Evolutionary conservation across 305 asterid genomes (phyloP).

Genomic region (Fraxinus sp.): DNA sequence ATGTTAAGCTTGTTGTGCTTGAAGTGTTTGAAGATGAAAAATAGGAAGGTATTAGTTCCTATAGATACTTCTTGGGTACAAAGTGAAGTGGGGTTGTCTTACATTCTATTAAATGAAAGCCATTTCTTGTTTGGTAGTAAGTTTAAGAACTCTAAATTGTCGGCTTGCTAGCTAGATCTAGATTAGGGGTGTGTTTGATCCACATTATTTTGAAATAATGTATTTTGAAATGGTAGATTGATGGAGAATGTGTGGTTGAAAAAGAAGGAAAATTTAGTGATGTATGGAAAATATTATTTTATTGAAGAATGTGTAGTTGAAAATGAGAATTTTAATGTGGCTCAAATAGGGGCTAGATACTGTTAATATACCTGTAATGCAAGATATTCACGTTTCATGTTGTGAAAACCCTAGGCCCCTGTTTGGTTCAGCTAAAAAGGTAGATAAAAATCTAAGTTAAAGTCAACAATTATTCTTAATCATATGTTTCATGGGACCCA

Average conservation of each 20-base stretch:
- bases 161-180: not conserved
- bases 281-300: too few species aligned
- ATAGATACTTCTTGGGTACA: constrained; percentile 16
- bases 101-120: constrained; percentile 10
- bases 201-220: too few species aligned
- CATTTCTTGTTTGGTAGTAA: constrained; percentile 17
- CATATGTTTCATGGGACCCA: not conserved
- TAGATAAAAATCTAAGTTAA: not conserved
- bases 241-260: too few species aligned
- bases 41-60: constrained; percentile 56
- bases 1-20: constrained; percentile 76
- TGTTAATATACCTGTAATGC: not conserved
- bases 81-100: constrained; percentile 9
- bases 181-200: not conserved
- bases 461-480: not conserved
- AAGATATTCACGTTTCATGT: not conserved
- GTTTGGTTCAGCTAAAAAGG: not conserved
- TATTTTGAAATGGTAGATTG: too few species aligned
- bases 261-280: too few species aligned
- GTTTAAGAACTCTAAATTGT: not conserved
- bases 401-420: not conserved
- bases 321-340: too few species aligned
- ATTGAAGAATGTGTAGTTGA: too few species aligned
- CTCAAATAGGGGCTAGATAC: not conserved
- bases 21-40: constrained; percentile 78